These are phyloP conservation scores for Phytophthora palmivora DNA, from an alignment of 352 stramenopile genomes.

Conservation along the genomic window DNA sequence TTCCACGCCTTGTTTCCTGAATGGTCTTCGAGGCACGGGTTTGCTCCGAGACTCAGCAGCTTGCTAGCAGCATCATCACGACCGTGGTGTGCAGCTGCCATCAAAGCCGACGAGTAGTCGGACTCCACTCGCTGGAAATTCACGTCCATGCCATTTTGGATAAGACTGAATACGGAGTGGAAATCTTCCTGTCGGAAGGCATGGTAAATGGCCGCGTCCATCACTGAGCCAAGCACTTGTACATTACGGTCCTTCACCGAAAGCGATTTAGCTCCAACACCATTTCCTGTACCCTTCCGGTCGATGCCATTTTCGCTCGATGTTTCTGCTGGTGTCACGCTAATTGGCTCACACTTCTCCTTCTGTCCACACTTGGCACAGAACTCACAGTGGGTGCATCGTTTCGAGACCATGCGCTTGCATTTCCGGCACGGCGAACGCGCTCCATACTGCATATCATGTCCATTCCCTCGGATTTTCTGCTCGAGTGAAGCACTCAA, in stretches of 20 bases:
- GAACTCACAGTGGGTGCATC: slow-evolving; percentile 64
- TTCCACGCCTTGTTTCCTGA: slow-evolving; percentile 65
- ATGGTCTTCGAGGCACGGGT: slow-evolving; percentile 65
- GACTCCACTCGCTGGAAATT: slow-evolving; percentile 87
- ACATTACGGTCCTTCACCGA: slow-evolving; percentile 79
- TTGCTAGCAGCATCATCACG: slow-evolving; percentile 76
- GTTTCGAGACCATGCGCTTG: slow-evolving; percentile 81
- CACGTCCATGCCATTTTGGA: slow-evolving; percentile 86
- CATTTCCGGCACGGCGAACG: slow-evolving; percentile 72
- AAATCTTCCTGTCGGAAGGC: slow-evolving; percentile 83
- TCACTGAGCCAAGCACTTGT: slow-evolving; percentile 81
- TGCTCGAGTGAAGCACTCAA: slow-evolving; percentile 73
- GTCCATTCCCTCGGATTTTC: slow-evolving; percentile 76
- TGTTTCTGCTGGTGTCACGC: slow-evolving; percentile 18
- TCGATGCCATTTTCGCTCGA: slow-evolving; percentile 8
- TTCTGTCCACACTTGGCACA: slow-evolving; percentile 84
- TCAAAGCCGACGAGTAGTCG: slow-evolving; percentile 74
- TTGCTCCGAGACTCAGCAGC: slow-evolving; percentile 68
- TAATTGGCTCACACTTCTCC: slow-evolving; percentile 58
- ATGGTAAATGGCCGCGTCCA: slow-evolving; percentile 86
- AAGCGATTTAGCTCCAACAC: slow-evolving; percentile 38
- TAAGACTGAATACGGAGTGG: slow-evolving; percentile 80
- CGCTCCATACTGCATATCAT: slow-evolving; percentile 78
- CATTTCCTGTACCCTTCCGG: slow-evolving; percentile 16
- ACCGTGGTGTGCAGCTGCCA: slow-evolving; percentile 83